Evolutionary conservation across 2,329 filamentous ascomycete genomes (phyloP).

Genomic region (Talaromyces sp.): DNA sequence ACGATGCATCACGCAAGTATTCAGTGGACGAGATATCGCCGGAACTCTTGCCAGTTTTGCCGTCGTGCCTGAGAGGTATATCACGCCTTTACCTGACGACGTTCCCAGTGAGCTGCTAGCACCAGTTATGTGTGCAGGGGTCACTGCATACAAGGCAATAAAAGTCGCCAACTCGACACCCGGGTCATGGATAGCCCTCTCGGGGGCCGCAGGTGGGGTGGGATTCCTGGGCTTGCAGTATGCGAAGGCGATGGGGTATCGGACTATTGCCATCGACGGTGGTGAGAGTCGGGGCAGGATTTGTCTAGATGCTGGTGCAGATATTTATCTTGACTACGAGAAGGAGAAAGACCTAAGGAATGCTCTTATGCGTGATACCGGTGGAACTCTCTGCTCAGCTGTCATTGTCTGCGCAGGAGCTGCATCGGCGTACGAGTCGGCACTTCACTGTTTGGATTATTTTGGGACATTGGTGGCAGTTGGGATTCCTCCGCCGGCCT

Average conservation of each 20-base stretch:
- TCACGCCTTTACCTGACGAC: constrained; percentile 20
- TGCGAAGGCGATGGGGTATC: no score
- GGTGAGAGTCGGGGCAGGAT: no score
- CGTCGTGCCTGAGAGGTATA: neutral
- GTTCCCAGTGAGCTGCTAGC: constrained; percentile 33
- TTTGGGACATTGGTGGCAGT: constrained; percentile 40
- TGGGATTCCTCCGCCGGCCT: constrained; percentile 26
- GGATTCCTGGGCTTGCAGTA: no score
- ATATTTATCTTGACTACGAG: no score
- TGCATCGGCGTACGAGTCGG: constrained; percentile 28
- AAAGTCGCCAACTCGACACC: constrained; percentile 17
- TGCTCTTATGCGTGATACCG: constrained; percentile 11
- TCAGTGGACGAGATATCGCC: neutral
- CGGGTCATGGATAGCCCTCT: no score
- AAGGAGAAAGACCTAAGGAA: no score
- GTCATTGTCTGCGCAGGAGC: constrained; percentile 29
- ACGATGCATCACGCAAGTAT: neutral
- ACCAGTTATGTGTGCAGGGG: constrained; percentile 40
- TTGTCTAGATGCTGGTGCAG: no score
- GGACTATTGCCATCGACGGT: no score
- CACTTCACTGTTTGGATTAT: constrained; percentile 28
- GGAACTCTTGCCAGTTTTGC: neutral
- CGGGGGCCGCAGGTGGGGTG: no score
- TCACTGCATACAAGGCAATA: constrained; percentile 41
- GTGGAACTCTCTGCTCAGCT: constrained; percentile 18